Base-by-base conservation (phyloP, 148 eudicot genomes). In the Mesembryanthemum crystallinum region DNA sequence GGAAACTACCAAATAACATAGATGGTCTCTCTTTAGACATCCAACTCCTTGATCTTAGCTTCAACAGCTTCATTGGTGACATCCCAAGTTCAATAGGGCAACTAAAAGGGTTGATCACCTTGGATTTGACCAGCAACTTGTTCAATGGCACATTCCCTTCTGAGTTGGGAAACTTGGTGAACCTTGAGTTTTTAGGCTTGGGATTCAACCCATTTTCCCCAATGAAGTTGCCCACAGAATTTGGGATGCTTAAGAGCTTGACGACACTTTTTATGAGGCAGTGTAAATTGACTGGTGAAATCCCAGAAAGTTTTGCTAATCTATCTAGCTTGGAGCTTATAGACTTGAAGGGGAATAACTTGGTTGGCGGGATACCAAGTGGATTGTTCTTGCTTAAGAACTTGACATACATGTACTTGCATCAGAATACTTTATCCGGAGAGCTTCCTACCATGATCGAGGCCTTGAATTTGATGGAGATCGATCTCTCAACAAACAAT, bases 51-150 rank as follows among this genome's bases (percentile, higher is more conserved):
- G 83, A 87, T 29, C 73, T 94, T 64, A 81, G 85, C 21, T 81
- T 60, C 1, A 92, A 92, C 69, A 92, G 88, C 68, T 90, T 94
- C 83, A 81, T 83, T 61, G 92, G 89, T 20, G 81, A 87, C 52
- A 82, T 94, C 9, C 97, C 98, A 0, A 82, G 78, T 43, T 81
- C 87, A 20, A 79, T 93, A 25, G 92, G 87, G 1, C 71, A 75
- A 13, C 76, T 93, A 10, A 77, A 82, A 11, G 79, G 70, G 76
- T 71, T 93, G 17, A 33, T 5, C 13, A 42, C 25, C 0, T 68
- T 93, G 71, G 7, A 71, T 35, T 80, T 93, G 2, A 30, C 78
- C 27, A 18, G 32, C 0, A 93, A 91, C 39, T 43, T 79, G 49
- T 83, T 93, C 73, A 82, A 87, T 54, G 98, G 94, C 21, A 77